Conservation (phyloP, 208 protist species). For the Acanthamoeba castellanii region DNA sequence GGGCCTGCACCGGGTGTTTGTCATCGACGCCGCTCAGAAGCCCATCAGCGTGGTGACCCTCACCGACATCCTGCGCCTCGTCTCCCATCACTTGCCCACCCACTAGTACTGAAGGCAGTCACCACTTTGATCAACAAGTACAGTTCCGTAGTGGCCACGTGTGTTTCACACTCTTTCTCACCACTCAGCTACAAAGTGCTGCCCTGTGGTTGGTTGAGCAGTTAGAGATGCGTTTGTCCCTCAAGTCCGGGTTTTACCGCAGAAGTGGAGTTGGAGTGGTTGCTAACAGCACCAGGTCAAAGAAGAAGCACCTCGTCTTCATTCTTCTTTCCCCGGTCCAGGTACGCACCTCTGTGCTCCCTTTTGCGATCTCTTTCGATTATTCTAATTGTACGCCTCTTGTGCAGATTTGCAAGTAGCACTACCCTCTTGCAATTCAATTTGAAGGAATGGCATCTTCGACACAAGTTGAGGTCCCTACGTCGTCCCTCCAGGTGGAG, state of each 20-base stretch:
- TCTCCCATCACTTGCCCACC: background rate
- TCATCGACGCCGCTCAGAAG: slow-evolving; percentile 28
- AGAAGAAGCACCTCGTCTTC: too few relatives aligned
- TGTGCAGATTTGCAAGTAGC: background rate
- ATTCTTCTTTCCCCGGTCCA: too few relatives aligned
- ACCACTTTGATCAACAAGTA: background rate
- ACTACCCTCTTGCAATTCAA: background rate
- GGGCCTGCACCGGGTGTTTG: slow-evolving; percentile 25
- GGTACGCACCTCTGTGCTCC: too few relatives aligned
- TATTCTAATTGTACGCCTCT: background rate
- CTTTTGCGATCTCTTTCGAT: too few relatives aligned
- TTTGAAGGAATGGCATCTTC: background rate
- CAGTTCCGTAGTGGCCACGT: background rate
- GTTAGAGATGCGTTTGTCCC: too few relatives aligned
- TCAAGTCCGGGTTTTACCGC: too few relatives aligned
- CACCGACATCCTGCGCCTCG: slow-evolving; percentile 34
- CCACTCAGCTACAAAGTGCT: too few relatives aligned
- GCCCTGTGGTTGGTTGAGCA: too few relatives aligned
- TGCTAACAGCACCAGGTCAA: too few relatives aligned
- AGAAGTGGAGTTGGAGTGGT: too few relatives aligned
- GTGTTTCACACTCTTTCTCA: too few relatives aligned
- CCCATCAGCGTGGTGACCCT: slow-evolving; percentile 52
- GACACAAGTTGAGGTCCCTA: background rate
- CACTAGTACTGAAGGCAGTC: background rate
- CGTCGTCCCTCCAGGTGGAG: background rate